Conservation (phyloP, 2,329 filamentous ascomycete species). For the Cytospora leucostoma region DNA sequence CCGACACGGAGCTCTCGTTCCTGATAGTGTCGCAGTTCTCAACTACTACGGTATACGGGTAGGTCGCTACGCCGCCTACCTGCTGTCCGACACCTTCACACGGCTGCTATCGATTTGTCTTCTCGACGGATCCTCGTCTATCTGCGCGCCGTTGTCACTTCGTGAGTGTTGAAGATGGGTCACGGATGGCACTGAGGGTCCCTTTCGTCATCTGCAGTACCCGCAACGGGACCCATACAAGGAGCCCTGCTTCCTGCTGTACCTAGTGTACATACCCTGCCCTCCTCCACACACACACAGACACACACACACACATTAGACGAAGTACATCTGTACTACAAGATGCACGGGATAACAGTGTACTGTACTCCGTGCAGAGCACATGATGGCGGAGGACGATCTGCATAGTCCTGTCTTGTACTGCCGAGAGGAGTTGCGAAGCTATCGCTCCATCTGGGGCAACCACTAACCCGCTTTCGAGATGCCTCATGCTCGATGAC, state of each 20-base stretch:
- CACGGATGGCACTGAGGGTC: not conserved
- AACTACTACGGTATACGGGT: not conserved
- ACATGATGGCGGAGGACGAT: not conserved
- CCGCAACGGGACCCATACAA: slow-evolving; percentile 14
- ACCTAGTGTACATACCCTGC: slow-evolving; percentile 7
- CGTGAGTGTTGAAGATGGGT: not conserved
- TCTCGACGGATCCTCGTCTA: not conserved
- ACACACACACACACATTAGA: not conserved
- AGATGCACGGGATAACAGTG: not conserved
- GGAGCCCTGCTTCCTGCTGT: not conserved
- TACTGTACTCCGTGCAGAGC: not conserved
- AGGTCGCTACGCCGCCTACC: slow-evolving; percentile 7
- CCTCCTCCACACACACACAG: slow-evolving; percentile 3
- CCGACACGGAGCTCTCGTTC: not conserved
- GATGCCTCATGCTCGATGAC: not conserved
- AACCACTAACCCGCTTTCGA: not conserved
- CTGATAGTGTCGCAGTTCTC: not conserved
- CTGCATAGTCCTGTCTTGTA: not conserved
- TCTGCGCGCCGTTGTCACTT: not conserved
- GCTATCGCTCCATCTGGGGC: not conserved
- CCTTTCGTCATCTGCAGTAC: slow-evolving; percentile 8
- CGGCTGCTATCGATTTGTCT: slow-evolving; percentile 7
- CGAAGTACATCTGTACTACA: slow-evolving; percentile 17
- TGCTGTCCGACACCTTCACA: slow-evolving; percentile 5
- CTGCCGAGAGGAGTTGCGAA: not conserved